Percentiles rank a stretch among this genome's conserved stretches.
Evolutionary conservation across 2,329 filamentous ascomycete species (phyloP).

Genomic region (Fusarium abutilonis): DNA sequence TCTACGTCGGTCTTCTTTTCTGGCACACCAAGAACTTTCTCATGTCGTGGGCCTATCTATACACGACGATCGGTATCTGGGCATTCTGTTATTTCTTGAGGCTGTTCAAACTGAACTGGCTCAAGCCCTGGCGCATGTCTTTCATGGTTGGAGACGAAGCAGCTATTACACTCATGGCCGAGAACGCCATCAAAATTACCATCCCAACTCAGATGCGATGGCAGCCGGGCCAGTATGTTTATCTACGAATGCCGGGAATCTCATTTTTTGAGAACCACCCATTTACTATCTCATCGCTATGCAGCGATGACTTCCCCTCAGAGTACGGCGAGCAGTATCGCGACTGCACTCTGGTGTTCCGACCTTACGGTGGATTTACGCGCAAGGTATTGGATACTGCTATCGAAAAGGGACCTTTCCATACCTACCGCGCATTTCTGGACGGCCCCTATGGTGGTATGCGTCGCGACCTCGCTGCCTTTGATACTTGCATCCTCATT

Average conservation of each 20-base stretch:
- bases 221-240: constrained; percentile 94
- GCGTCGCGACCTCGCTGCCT: constrained; percentile 87
- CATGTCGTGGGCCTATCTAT: constrained; percentile 89
- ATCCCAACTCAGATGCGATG: constrained; percentile 93
- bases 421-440: constrained; percentile 90
- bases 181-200: constrained; percentile 95
- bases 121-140: constrained; percentile 78
- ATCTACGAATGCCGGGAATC: constrained; percentile 92
- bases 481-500: constrained; percentile 92
- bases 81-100: constrained; percentile 76
- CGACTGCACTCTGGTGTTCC: constrained; percentile 90
- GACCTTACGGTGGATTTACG: constrained; percentile 91
- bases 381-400: constrained; percentile 84
- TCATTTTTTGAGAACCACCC: constrained; percentile 92
- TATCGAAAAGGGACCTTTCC: constrained; percentile 85
- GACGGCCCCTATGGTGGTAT: constrained; percentile 97
- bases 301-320: constrained; percentile 91
- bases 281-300: constrained; percentile 92
- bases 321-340: constrained; percentile 88
- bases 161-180: constrained; percentile 86
- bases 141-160: constrained; percentile 93
- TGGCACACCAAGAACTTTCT: constrained; percentile 97
- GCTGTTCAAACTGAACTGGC: constrained; percentile 90
- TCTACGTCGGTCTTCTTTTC: constrained; percentile 86
- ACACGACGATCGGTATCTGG: constrained; percentile 82